Conservation (phyloP, 768 basidiomycete genomes). For the Tephrocybe sp. region DNA sequence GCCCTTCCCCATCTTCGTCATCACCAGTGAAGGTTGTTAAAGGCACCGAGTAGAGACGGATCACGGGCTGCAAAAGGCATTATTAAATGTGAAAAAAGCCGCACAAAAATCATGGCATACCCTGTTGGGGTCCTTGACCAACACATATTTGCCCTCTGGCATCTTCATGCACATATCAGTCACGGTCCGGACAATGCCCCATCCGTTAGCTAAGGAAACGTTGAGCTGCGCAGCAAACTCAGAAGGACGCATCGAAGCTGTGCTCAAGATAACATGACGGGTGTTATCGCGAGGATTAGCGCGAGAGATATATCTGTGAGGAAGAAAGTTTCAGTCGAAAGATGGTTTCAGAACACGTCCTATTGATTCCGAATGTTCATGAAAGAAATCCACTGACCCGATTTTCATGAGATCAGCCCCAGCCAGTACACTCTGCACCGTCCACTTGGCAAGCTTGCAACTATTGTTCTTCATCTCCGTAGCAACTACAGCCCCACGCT, state of each 20-base stretch:
- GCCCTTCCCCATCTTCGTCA: slow-evolving; percentile 53
- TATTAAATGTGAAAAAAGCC: neutral
- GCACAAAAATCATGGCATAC: slow-evolving; percentile 39
- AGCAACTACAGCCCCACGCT: slow-evolving; percentile 96
- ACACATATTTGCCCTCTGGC: slow-evolving; percentile 96
- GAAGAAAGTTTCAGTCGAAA: slow-evolving; percentile 5
- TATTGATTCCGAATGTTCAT: neutral
- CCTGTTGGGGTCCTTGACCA: slow-evolving; percentile 98
- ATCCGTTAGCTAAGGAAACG: slow-evolving; percentile 91
- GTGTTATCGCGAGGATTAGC: slow-evolving; percentile 92
- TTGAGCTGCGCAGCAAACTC: slow-evolving; percentile 97
- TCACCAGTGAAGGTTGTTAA: slow-evolving; percentile 79
- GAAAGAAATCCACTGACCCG: slow-evolving; percentile 57
- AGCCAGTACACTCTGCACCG: slow-evolving; percentile 91
- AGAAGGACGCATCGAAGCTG: slow-evolving; percentile 89
- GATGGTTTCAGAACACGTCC: neutral
- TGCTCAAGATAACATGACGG: slow-evolving; percentile 93
- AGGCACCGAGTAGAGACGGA: slow-evolving; percentile 93
- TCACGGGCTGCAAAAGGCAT: slow-evolving; percentile 66
- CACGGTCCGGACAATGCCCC: slow-evolving; percentile 97
- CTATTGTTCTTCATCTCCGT: slow-evolving; percentile 99
- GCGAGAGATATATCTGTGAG: slow-evolving; percentile 85
- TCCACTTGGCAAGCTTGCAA: slow-evolving; percentile 96
- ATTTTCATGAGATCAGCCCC: slow-evolving; percentile 98
- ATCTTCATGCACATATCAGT: slow-evolving; percentile 94